Percentiles rank a stretch among this genome's conserved stretches.
Conservation (phyloP, 148 eudicot species). For the Talinum fruticosum region DNA sequence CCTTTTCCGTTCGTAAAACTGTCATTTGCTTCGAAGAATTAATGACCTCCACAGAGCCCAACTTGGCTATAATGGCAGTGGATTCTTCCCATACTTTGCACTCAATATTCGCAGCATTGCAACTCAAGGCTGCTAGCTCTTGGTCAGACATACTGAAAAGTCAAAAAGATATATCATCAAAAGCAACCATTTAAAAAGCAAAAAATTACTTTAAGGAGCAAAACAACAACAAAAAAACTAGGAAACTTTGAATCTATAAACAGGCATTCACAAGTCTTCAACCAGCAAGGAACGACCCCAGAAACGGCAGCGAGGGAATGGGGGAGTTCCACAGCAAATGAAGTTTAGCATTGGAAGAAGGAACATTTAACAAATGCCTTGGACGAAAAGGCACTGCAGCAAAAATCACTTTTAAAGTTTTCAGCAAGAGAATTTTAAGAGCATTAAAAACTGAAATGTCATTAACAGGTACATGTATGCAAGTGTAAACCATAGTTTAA, state of each 20-base stretch:
- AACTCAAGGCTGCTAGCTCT: slow-evolving; percentile 54
- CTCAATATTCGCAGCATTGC: slow-evolving; percentile 42
- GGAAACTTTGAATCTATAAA: too few species aligned
- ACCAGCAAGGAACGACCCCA: not conserved
- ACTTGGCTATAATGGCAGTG: slow-evolving; percentile 41
- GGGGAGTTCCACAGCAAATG: not conserved
- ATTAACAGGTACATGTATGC: not conserved
- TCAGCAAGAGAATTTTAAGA: not conserved
- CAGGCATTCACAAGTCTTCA: not conserved
- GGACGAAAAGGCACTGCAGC: not conserved
- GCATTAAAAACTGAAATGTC: not conserved
- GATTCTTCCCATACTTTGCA: slow-evolving; percentile 72
- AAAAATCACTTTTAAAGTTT: too few species aligned
- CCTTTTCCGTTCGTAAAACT: slow-evolving; percentile 52
- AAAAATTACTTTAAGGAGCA: too few species aligned
- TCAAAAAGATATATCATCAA: not conserved
- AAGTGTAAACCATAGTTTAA: not conserved
- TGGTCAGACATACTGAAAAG: slow-evolving; percentile 43
- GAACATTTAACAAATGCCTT: not conserved
- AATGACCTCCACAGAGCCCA: slow-evolving; percentile 52
- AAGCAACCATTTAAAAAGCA: too few species aligned
- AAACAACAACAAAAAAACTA: too few species aligned
- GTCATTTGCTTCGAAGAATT: slow-evolving; percentile 46
- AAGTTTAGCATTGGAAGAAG: not conserved
- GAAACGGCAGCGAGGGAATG: not conserved